Conservation (phyloP, 345 rosid species). For the Ailanthus altissimus region DNA sequence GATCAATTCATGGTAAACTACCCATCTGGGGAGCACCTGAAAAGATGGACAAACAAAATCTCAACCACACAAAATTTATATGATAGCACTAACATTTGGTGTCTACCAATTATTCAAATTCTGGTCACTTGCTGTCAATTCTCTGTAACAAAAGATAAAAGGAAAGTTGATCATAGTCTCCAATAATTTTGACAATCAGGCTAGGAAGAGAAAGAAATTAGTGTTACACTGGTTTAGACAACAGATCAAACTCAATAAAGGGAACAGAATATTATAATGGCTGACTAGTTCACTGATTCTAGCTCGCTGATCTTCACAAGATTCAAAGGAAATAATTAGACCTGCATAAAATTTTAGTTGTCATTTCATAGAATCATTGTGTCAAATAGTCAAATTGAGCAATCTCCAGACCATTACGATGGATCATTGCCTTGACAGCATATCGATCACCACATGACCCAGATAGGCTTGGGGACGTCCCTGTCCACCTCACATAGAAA, state of each 20-base stretch:
- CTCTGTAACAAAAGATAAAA: background rate
- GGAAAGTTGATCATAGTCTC: background rate
- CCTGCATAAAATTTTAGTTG: background rate
- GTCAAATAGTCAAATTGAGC: background rate
- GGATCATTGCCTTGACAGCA: background rate
- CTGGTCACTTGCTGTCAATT: background rate
- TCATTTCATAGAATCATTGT: background rate
- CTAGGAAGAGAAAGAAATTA: background rate
- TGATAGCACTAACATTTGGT: background rate
- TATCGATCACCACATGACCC: too few species aligned
- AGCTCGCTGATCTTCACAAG: background rate
- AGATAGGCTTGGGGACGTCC: background rate
- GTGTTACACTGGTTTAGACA: background rate
- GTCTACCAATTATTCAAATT: background rate
- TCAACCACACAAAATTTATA: conserved; percentile 5
- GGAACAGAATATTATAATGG: background rate
- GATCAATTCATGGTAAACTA: conserved; percentile 84
- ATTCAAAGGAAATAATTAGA: background rate
- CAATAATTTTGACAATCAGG: background rate
- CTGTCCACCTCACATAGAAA: background rate
- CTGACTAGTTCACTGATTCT: background rate
- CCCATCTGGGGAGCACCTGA: conserved; percentile 94
- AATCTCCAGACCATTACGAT: background rate
- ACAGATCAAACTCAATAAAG: background rate
- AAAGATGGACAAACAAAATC: conserved; percentile 11